Evolutionary conservation across 331 rosid species (phyloP).

Genomic region (Spiraea crenata): DNA sequence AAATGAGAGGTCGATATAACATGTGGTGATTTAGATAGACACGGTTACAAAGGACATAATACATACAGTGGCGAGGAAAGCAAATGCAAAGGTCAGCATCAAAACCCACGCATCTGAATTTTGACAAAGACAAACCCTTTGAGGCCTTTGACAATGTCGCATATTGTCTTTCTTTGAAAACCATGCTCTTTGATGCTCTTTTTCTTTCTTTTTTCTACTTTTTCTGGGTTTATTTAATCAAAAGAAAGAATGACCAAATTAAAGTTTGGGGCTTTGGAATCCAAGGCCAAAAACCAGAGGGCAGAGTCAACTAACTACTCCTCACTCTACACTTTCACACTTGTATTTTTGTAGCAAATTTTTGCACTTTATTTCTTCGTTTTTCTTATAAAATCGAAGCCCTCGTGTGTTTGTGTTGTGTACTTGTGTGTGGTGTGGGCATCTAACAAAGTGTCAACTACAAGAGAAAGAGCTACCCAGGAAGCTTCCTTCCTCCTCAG

Average conservation of each 20-base stretch:
- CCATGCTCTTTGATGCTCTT: constrained; percentile 14
- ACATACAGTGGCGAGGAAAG: too few species aligned
- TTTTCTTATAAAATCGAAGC: constrained; percentile 12
- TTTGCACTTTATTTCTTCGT: background rate
- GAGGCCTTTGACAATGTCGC: constrained; percentile 42
- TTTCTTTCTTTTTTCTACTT: constrained; percentile 29
- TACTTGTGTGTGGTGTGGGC: background rate
- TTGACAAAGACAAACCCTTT: constrained; percentile 13
- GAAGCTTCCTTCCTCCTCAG: constrained; percentile 60
- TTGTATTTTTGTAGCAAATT: background rate
- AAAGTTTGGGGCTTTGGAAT: constrained; percentile 58
- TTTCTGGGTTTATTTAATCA: constrained; percentile 13
- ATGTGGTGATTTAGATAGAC: too few species aligned
- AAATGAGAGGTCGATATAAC: too few species aligned
- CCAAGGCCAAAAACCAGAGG: constrained; percentile 47
- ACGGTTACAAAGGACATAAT: too few species aligned
- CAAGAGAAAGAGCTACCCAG: constrained; percentile 40
- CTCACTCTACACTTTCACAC: constrained; percentile 9
- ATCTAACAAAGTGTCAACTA: constrained; percentile 52
- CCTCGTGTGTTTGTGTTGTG: constrained; percentile 42
- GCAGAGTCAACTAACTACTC: constrained; percentile 60
- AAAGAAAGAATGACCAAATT: constrained; percentile 21
- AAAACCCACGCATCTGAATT: constrained; percentile 2
- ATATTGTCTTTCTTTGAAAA: constrained; percentile 17
- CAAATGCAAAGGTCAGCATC: constrained; percentile 25